Evolutionary conservation across 2,329 filamentous ascomycete species (phyloP).

Genomic region (Rachicladosporium sp.): DNA sequence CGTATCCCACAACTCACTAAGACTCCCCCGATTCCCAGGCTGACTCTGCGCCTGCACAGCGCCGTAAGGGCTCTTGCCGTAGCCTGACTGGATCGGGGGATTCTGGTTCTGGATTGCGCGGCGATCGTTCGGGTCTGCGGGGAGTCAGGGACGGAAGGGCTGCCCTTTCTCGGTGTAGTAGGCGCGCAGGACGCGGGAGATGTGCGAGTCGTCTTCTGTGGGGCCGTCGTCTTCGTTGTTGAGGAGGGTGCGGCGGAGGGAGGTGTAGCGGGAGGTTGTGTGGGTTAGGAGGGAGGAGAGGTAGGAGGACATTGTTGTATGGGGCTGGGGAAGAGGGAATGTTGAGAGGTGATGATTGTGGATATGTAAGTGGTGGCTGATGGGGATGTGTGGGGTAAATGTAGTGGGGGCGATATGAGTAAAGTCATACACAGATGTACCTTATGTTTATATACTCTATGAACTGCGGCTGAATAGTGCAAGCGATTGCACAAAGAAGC

Average conservation of each 20-base stretch:
- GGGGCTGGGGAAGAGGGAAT: neutral
- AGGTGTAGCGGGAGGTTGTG: slow-evolving; percentile 45
- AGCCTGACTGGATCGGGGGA: slow-evolving; percentile 26
- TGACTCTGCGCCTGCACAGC: slow-evolving; percentile 15
- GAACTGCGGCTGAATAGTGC: too few relatives aligned
- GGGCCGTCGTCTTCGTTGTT: slow-evolving; percentile 45
- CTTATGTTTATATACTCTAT: too few relatives aligned
- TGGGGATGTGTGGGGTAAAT: neutral
- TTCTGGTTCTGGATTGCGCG: slow-evolving; percentile 24
- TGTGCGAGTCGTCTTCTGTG: slow-evolving; percentile 77
- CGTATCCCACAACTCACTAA: slow-evolving; percentile 49
- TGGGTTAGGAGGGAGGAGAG: slow-evolving; percentile 58
- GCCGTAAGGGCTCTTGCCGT: slow-evolving; percentile 22
- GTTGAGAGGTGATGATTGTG: neutral
- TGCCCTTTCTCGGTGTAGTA: slow-evolving; percentile 87
- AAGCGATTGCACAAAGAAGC: too few relatives aligned
- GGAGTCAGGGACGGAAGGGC: slow-evolving; percentile 74
- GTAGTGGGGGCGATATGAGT: neutral
- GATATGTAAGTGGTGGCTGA: neutral
- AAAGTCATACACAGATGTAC: too few relatives aligned
- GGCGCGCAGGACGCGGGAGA: slow-evolving; percentile 80
- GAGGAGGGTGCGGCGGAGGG: slow-evolving; percentile 52
- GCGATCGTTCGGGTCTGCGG: slow-evolving; percentile 70
- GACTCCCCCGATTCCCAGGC: slow-evolving; percentile 31
- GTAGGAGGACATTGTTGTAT: slow-evolving; percentile 58